phyloP scores from a whole-genome alignment of 2,329 filamentous ascomycete species.

The Ascochyta lentis region DNA sequence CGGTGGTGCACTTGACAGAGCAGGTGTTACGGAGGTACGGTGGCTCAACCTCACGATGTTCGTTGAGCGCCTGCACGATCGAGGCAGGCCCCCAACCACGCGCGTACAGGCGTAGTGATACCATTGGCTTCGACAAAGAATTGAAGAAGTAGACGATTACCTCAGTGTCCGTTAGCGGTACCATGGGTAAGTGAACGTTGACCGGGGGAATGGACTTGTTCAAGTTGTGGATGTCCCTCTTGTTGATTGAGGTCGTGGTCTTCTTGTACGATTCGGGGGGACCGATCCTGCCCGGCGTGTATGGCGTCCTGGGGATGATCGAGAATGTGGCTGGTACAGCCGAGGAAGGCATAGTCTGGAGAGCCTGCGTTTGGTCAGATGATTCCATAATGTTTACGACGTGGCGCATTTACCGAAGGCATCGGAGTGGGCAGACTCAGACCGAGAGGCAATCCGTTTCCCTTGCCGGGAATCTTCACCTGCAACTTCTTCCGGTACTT shows the following conservation, averaged over 20 bases:
- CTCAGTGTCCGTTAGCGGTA: constrained; percentile 40
- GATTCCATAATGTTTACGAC: fast-evolving
- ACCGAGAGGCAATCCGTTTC: background rate
- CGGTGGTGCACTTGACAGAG: constrained; percentile 37
- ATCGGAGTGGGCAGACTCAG: constrained; percentile 17
- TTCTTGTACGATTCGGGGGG: constrained; percentile 13
- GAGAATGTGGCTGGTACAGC: background rate
- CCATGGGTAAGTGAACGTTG: constrained; percentile 21
- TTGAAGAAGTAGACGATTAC: constrained; percentile 45
- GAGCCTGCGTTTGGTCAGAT: constrained; percentile 1
- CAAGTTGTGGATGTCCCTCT: constrained; percentile 31
- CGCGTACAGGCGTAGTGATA: constrained; percentile 35
- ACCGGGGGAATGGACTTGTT: constrained; percentile 23
- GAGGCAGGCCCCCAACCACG: constrained; percentile 32
- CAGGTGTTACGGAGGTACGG: constrained; percentile 41
- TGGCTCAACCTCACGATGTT: constrained; percentile 30
- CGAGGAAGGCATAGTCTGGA: background rate
- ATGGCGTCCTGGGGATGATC: constrained; percentile 4
- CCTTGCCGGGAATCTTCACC: constrained; percentile 17
- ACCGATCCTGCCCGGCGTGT: constrained; percentile 23
- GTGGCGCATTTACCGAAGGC: constrained; percentile 12
- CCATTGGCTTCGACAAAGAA: constrained; percentile 26
- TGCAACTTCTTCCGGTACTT: constrained; percentile 18
- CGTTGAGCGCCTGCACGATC: constrained; percentile 33
- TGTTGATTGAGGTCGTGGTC: constrained; percentile 17